A percentile compares a stretch with the other conserved stretches of the same genome.
Evolutionary conservation across 345 rosid genomes (phyloP).

Genomic region (Pistacia atlantica): DNA sequence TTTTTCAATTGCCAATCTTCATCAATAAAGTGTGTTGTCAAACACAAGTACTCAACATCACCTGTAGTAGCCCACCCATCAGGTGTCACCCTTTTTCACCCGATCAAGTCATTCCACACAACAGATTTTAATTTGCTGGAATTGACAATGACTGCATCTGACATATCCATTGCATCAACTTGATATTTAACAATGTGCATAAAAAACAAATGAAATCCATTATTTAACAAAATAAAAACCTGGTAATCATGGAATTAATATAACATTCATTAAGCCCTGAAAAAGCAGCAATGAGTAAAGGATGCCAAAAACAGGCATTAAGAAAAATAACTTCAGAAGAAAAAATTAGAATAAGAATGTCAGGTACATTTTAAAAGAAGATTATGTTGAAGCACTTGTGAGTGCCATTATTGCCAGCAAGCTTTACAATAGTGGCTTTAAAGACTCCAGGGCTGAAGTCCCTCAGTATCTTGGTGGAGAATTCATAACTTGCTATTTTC

Average conservation of each 20-base stretch:
- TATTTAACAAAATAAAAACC: background rate
- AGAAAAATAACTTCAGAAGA: background rate
- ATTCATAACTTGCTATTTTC: too few relatives aligned
- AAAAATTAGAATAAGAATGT: background rate
- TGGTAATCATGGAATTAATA: too few relatives aligned
- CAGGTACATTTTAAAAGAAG: background rate
- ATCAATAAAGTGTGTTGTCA: constrained; percentile 65
- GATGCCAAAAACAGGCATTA: background rate
- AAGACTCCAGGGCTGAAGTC: too few relatives aligned
- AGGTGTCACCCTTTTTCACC: constrained; percentile 67
- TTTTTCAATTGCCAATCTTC: constrained; percentile 61
- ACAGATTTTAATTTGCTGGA: constrained; percentile 77
- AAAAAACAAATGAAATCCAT: constrained; percentile 4
- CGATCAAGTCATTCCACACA: constrained; percentile 89
- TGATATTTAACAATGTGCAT: constrained; percentile 22
- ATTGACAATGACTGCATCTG: constrained; percentile 76
- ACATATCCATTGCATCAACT: constrained; percentile 61
- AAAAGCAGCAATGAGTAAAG: background rate
- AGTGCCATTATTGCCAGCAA: too few relatives aligned
- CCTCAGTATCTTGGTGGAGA: too few relatives aligned
- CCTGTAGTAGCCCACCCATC: constrained; percentile 57
- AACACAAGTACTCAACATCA: constrained; percentile 54
- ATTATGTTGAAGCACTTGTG: too few relatives aligned
- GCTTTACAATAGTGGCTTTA: too few relatives aligned
- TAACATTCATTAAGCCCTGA: background rate